Conservation (phyloP, 257 asterid genomes). For the Jaltomata sinuosa region DNA sequence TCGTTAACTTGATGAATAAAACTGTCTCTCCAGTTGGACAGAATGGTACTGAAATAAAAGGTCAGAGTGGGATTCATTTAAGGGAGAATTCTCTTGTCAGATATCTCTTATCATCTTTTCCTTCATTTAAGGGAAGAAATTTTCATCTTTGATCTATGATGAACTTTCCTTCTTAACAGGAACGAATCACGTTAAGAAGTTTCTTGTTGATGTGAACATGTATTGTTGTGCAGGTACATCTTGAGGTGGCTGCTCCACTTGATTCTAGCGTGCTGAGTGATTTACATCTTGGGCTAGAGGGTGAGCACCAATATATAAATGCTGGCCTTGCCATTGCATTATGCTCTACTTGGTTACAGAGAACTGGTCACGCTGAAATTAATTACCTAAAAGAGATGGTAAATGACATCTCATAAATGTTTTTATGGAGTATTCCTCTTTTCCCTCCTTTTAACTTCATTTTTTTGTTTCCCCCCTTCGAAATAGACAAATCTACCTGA, state of each 20-base stretch:
- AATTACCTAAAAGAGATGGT: conserved; percentile 66
- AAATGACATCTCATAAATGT: conserved; percentile 21
- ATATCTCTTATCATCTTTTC: neutral
- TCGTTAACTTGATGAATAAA: neutral
- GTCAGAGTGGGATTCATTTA: neutral
- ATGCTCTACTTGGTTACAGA: conserved; percentile 92
- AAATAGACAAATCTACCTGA: conserved; percentile 78
- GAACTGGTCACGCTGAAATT: conserved; percentile 72
- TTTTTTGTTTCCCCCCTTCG: neutral
- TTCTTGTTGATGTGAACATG: conserved; percentile 6
- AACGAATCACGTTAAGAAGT: neutral
- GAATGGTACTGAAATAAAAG: neutral
- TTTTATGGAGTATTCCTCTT: neutral
- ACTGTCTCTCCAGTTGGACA: neutral
- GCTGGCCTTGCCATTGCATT: conserved; percentile 95
- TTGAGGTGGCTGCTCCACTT: conserved; percentile 71
- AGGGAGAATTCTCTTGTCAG: neutral
- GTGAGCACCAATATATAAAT: conserved; percentile 89
- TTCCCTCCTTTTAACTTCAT: neutral
- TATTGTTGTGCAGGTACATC: conserved; percentile 51
- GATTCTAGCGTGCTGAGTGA: conserved; percentile 62
- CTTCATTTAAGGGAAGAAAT: neutral
- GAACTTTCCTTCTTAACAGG: neutral
- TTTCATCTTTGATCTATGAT: neutral
- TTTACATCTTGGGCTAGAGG: conserved; percentile 80